Evolutionary conservation across 1,284 basidiomycete genomes (phyloP).

Genomic region (Leccinum solheimii): DNA sequence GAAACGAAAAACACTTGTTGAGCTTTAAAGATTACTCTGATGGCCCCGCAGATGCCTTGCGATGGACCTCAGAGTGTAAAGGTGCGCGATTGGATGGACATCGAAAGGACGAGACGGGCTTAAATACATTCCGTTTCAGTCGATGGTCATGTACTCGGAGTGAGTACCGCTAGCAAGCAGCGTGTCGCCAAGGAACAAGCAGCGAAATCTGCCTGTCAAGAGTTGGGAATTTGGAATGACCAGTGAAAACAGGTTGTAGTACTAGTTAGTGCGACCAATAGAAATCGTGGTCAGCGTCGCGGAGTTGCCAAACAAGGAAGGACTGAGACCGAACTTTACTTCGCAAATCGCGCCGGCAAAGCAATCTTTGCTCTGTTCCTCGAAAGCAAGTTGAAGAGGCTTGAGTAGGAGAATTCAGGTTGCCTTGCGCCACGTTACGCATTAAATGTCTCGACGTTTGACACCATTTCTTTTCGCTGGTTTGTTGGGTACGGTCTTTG

Average conservation of each 20-base stretch:
- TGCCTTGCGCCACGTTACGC: conserved; percentile 20
- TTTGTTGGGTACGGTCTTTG: conserved; percentile 26
- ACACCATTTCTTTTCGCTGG: conserved; percentile 31
- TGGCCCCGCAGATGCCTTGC: conserved; percentile 43
- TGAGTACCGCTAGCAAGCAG: conserved; percentile 43
- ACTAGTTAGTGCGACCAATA: conserved; percentile 4
- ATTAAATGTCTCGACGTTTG: conserved; percentile 31
- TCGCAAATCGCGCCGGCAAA: conserved; percentile 12
- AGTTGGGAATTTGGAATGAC: conserved; percentile 24
- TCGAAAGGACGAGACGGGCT: not conserved
- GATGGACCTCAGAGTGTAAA: conserved; percentile 58
- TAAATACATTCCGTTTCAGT: conserved; percentile 39
- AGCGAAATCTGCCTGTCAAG: conserved; percentile 46
- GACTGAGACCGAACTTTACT: not conserved
- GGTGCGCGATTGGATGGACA: conserved; percentile 37
- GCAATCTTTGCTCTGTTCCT: not conserved
- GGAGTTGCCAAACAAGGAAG: conserved; percentile 35
- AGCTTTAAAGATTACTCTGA: conserved; percentile 41
- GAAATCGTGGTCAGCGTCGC: conserved; percentile 23
- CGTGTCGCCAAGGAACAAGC: conserved; percentile 50
- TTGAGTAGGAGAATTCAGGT: conserved; percentile 25
- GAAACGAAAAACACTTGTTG: conserved; percentile 31
- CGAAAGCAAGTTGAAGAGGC: not conserved
- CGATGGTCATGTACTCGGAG: conserved; percentile 46
- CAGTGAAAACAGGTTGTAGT: not conserved